Conservation (phyloP, 352 stramenopile species). For the Phytopythium oedochilum region DNA sequence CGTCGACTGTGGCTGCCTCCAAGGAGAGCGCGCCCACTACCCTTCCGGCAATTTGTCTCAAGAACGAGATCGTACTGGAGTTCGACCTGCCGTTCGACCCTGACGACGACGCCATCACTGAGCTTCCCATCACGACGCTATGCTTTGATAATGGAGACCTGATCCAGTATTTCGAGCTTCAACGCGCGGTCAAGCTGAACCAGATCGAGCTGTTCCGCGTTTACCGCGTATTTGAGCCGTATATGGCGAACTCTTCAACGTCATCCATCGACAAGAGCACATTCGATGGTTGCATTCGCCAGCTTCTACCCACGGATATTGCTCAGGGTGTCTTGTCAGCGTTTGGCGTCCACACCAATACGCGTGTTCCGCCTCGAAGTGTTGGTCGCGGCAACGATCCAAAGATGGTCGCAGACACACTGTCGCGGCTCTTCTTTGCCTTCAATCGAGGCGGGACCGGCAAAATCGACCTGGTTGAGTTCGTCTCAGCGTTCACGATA, state of each 20-base stretch:
- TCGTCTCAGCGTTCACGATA: constrained; percentile 92
- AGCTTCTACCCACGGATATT: constrained; percentile 52
- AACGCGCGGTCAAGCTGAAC: constrained; percentile 68
- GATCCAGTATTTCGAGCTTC: constrained; percentile 77
- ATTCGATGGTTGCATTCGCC: constrained; percentile 67
- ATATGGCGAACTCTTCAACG: constrained; percentile 44
- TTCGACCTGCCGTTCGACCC: constrained; percentile 76
- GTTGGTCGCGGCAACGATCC: constrained; percentile 60
- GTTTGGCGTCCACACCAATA: constrained; percentile 61
- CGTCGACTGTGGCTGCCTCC: constrained; percentile 46
- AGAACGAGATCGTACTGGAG: constrained; percentile 81
- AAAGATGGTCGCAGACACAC: constrained; percentile 72
- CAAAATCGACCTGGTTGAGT: constrained; percentile 86
- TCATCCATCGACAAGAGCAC: constrained; percentile 76
- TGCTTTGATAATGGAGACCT: constrained; percentile 83
- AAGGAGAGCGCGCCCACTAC: constrained; percentile 46
- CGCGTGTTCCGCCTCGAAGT: constrained; percentile 47
- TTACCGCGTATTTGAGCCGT: constrained; percentile 71
- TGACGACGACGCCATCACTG: constrained; percentile 52
- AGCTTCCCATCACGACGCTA: constrained; percentile 62
- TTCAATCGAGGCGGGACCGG: constrained; percentile 83
- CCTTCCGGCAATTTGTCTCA: constrained; percentile 65
- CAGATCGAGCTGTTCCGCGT: constrained; percentile 61
- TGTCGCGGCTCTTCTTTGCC: constrained; percentile 80
- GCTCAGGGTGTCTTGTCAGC: constrained; percentile 46